Conservation (phyloP, 768 basidiomycete genomes). For the Cystobasidium tubakii region DNA sequence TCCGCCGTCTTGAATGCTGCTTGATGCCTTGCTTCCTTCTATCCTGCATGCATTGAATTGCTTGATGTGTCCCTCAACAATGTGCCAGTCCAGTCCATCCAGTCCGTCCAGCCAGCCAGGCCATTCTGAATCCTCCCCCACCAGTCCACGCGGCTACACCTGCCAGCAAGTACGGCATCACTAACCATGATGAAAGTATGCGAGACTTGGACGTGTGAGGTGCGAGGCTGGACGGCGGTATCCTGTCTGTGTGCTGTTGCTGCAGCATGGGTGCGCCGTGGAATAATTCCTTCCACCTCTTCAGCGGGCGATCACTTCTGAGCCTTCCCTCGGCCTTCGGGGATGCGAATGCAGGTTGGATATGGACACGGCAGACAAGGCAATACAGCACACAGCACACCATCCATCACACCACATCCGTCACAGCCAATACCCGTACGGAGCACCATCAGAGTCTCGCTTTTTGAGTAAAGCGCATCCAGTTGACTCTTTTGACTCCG, state of each 20-base stretch:
- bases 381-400: background rate
- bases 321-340: background rate
- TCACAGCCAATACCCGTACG: slow-evolving; percentile 1
- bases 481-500: slow-evolving; percentile 21
- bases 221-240: background rate
- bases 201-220: background rate
- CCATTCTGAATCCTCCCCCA: background rate
- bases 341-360: no score
- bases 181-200: background rate
- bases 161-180: background rate
- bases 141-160: background rate
- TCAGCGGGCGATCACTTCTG: background rate
- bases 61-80: no score
- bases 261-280: no score
- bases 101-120: background rate
- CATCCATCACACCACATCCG: background rate
- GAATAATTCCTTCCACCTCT: background rate
- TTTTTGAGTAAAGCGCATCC: slow-evolving; percentile 12
- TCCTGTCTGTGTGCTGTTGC: no score
- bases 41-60: no score
- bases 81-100: background rate
- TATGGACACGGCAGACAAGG: no score
- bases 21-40: no score
- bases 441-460: slow-evolving; percentile 24
- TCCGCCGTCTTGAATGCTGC: no score